Conservation (phyloP, 2,329 filamentous ascomycete genomes). For the Neofusicoccum laricinum region DNA sequence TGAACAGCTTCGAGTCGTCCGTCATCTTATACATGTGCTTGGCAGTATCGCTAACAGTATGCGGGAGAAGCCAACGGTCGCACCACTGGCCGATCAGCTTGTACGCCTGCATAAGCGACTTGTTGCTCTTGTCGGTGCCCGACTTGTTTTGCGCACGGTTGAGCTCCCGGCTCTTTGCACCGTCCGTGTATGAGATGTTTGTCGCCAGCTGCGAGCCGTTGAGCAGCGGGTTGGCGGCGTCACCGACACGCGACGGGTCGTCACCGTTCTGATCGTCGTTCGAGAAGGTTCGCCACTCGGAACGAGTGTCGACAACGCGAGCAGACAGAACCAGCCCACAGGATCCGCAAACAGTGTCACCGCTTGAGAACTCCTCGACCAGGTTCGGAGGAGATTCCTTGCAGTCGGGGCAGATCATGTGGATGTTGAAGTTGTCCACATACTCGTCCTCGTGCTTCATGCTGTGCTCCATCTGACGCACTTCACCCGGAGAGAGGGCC, state of each 20-base stretch:
- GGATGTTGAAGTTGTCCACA: conserved; percentile 82
- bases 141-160: conserved; percentile 81
- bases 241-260: conserved; percentile 96
- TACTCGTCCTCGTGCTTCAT: conserved; percentile 49
- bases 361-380: conserved; percentile 86
- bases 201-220: conserved; percentile 89
- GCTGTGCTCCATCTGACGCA: conserved; percentile 36
- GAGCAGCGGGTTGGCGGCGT: conserved; percentile 83
- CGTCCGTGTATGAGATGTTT: conserved; percentile 70
- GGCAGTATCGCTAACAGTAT: conserved; percentile 73
- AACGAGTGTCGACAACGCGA: conserved; percentile 90
- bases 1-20: conserved; percentile 89
- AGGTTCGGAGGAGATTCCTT: conserved; percentile 88
- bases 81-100: conserved; percentile 86
- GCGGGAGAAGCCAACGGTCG: conserved; percentile 66
- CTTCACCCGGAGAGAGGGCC: conserved; percentile 43
- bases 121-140: conserved; percentile 78
- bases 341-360: conserved; percentile 87
- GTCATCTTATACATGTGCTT: conserved; percentile 95
- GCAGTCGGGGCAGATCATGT: conserved; percentile 86
- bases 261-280: conserved; percentile 97
- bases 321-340: conserved; percentile 90
- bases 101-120: conserved; percentile 75
- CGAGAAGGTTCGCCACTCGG: conserved; percentile 98
- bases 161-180: conserved; percentile 67